Base-by-base conservation (phyloP, 2,329 filamentous ascomycete species). In the Chaetomium sp. region DNA sequence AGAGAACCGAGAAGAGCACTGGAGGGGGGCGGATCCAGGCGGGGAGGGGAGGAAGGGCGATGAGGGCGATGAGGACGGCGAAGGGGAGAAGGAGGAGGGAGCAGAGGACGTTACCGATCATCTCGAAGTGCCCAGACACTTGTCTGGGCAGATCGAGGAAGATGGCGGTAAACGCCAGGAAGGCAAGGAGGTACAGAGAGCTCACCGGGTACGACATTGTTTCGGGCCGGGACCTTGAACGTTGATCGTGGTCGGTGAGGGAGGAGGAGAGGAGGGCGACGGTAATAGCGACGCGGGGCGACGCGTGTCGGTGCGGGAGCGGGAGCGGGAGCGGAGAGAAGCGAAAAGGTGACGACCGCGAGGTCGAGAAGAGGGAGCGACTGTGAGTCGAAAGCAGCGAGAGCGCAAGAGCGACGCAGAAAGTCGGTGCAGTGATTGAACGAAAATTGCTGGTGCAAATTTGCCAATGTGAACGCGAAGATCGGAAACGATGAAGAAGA, bases 401-500 rank as follows among this genome's bases (percentile, higher is more conserved):
- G 44, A 47, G 10, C 32, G 6, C 33, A 19, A 43, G n/a, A 47
- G 42, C 43, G 36, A 48, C 37, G 44, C 34, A n/a, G 51, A 53
- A 52, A 27, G 27, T 32, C 27, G 14, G 35, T 34, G 41, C 19
- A 35, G 44, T 38, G 33, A 7, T 43, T 37, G 38, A 54, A 42
- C 36, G 38, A 27, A 27, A 43, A 8, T 54, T 54, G 52, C 49
- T 10, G 40, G 9, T 48, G 44, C 37, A 49, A 49, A 35, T 11
- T 6, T 33, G 40, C 44, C 44, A 54, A 54, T 49, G 46, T 44
- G 34, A 33, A 33, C 34, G 38, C 33, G 7, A n/a, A 32, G 52
- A 45, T 54, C 38, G 52, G 38, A 19, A 14, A 37, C 33, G 40
- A 54, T 43, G 40, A 35, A 11, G 27, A 49, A 54, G 37, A 36